Evolutionary conservation across 1,139 yeast genomes (phyloP), one percentile per base, ranked within the genome.

Genomic region (Schwanniomyces etchellsii): DNA sequence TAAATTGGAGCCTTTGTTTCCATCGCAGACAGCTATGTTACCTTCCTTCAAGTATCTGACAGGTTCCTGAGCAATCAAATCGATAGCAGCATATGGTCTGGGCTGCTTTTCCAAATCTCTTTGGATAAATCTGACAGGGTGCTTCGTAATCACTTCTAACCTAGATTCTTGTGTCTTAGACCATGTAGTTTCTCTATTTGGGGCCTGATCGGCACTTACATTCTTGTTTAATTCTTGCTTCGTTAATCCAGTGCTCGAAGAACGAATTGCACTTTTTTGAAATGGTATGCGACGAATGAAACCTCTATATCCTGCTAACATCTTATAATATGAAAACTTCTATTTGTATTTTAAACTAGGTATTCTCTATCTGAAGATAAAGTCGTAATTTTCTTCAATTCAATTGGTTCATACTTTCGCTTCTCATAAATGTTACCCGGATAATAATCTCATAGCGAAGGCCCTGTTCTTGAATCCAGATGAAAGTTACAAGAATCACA

Each of bases 61-160:
- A 7, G 95, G 95, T 49, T 78, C 77, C 49, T 81, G 60, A 26
- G 83, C 80, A 48, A 85, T 82, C 55, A 85, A 69, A 33, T 84
- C 91, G 51, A 85, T 85, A 38, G 94, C 95, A 28, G 95, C 85
- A 41, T 77, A 74, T 5, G 95, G 89, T 48, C 73, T 73, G 37
- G 95, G 95, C 59, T 85, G 93, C 35, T 55, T 49, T 4, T 59
- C 64, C 39, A 84, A 64, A 50, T 84, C 85, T 42, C 67, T 74
- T 49, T 84, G 94, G 33, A 79, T 74, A 48, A 84, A 84, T 48
- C 91, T 70, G 33, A 50, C 52, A 9, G 88, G 79, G 40, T 80
- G 75, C 31, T 48, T 57, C 29, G 69, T 57, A 46, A 77, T 60
- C 13, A 80, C 77, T 17, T 76, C 77, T 24, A 66, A 48, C 53